A percentile compares a stretch with the other conserved stretches of the same genome.
Evolutionary conservation across 75 land plant species (phyloP).

Genomic region (Pseudotsuga menziesii): DNA sequence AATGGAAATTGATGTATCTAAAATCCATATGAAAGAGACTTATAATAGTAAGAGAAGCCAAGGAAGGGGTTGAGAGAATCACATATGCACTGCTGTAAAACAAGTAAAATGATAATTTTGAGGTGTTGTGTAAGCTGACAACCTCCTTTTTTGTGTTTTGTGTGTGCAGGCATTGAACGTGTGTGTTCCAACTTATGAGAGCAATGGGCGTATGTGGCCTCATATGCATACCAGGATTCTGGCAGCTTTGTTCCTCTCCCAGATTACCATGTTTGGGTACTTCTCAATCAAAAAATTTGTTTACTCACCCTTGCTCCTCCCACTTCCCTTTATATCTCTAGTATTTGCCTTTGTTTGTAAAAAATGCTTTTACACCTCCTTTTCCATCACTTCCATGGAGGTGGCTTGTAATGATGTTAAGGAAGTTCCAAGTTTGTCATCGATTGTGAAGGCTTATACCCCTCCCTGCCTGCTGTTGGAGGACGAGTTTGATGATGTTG

Average conservation of each 20-base stretch:
- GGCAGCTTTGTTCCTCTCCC: slow-evolving; percentile 63
- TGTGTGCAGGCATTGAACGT: slow-evolving; percentile 77
- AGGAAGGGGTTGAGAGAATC: background rate
- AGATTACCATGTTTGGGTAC: slow-evolving; percentile 84
- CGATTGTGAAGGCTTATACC: slow-evolving; percentile 47
- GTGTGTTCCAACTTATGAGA: slow-evolving; percentile 74
- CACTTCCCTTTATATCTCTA: slow-evolving; percentile 44
- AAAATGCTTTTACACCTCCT: slow-evolving; percentile 59
- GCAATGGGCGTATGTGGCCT: slow-evolving; percentile 91
- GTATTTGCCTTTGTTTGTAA: slow-evolving; percentile 52
- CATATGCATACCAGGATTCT: slow-evolving; percentile 65
- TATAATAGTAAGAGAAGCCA: background rate
- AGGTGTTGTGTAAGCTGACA: background rate
- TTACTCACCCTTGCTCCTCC: slow-evolving; percentile 42
- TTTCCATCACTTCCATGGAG: slow-evolving; percentile 51
- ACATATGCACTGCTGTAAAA: background rate
- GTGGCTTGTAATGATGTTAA: slow-evolving; percentile 44
- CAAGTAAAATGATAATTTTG: background rate
- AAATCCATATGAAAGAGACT: background rate
- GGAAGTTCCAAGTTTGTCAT: slow-evolving; percentile 44
- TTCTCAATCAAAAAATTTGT: slow-evolving; percentile 56
- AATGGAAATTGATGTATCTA: background rate
- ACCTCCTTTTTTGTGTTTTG: background rate
- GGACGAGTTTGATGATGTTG: slow-evolving; percentile 44
- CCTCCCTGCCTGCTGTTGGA: slow-evolving; percentile 56